phyloP scores from a whole-genome alignment of 768 basidiomycete genomes.

The Omphalotus guepiniiformis region DNA sequence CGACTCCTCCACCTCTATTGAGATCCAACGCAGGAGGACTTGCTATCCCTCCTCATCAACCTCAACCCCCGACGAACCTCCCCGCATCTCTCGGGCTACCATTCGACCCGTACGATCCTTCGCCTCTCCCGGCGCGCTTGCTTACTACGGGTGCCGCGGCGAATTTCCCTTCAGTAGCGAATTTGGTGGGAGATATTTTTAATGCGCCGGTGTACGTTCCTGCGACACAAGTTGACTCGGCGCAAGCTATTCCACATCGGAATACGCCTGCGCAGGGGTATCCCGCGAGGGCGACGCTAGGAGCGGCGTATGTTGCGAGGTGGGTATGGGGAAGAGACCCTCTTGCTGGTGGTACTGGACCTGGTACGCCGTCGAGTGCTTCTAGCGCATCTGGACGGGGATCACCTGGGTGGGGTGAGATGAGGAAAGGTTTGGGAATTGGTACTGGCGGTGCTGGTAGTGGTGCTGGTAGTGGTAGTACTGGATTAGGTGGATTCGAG shows the following conservation, averaged over 20 bases:
- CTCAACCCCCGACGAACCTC: constrained; percentile 2
- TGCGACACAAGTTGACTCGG: constrained; percentile 70
- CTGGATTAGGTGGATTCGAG: constrained; percentile 55
- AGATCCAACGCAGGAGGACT: background rate
- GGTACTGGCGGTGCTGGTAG: too few relatives aligned
- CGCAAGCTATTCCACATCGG: constrained; percentile 65
- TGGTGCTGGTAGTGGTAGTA: constrained; percentile 24
- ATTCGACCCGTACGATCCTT: constrained; percentile 77
- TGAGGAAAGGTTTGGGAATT: too few relatives aligned
- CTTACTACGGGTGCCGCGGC: constrained; percentile 76
- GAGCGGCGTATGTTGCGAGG: constrained; percentile 74
- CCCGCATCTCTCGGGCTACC: constrained; percentile 55
- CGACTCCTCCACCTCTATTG: constrained; percentile 21
- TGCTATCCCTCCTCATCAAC: constrained; percentile 13
- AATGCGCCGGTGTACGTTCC: constrained; percentile 79
- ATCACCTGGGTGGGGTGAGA: constrained; percentile 25
- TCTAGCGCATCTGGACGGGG: background rate
- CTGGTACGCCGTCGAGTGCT: constrained; percentile 5
- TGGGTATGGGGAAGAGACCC: constrained; percentile 82
- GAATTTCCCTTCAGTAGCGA: constrained; percentile 79
- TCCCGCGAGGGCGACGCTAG: constrained; percentile 66
- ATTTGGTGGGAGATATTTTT: constrained; percentile 78
- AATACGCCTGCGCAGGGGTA: constrained; percentile 70
- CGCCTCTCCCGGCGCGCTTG: constrained; percentile 59
- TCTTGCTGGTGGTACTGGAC: constrained; percentile 18